These are phyloP conservation scores for Paramecium octaurelia DNA, from an alignment of 73 alveolate species.

Conservation along the genomic window DNA sequence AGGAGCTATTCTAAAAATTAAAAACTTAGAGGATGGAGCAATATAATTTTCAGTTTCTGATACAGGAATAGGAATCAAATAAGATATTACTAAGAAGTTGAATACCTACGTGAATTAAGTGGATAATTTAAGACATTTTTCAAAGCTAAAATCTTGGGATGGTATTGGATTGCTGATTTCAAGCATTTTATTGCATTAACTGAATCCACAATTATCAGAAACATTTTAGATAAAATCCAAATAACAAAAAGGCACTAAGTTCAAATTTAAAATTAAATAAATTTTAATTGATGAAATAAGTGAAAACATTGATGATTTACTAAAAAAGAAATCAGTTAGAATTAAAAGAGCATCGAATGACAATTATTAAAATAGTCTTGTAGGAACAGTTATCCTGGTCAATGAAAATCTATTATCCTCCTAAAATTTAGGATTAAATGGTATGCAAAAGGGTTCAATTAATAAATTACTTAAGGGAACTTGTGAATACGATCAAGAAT, in stretches of 20 bases:
- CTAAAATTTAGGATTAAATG: neutral
- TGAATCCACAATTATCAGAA: neutral
- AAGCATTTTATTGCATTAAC: neutral
- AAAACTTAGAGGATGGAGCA: too few species aligned
- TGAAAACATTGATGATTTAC: neutral
- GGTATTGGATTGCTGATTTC: neutral
- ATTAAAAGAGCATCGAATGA: neutral
- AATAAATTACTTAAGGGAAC: neutral
- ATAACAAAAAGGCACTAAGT: neutral
- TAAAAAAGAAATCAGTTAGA: neutral
- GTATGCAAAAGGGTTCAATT: neutral
- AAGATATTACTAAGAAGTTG: neutral
- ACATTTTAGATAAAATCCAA: neutral
- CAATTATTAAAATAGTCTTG: neutral
- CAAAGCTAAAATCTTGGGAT: neutral
- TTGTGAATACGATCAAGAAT: neutral
- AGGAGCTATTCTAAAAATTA: neutral
- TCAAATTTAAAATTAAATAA: neutral
- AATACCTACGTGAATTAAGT: neutral
- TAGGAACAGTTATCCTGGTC: neutral
- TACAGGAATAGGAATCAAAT: conserved; percentile 10
- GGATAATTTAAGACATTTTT: neutral
- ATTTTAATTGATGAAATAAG: neutral
- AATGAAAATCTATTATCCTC: neutral
- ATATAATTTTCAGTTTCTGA: neutral